phyloP scores from a whole-genome alignment of 495 filamentous ascomycete species.

The Evernia prunastri region DNA sequence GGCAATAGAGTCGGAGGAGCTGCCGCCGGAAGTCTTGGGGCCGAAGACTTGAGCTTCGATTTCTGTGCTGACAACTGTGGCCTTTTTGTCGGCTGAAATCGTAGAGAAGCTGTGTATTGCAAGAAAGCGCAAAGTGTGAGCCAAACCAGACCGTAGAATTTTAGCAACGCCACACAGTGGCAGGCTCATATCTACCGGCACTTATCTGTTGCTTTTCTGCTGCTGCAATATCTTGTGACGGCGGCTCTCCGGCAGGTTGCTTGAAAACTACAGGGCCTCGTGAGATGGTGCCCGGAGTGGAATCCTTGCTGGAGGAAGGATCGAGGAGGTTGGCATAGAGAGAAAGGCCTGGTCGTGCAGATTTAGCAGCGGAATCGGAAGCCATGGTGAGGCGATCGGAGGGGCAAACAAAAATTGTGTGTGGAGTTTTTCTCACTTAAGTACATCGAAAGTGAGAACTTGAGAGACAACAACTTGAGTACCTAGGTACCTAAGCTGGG shows the following conservation, averaged over 20 bases:
- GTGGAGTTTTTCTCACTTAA: no score
- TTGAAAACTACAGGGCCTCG: constrained; percentile 75
- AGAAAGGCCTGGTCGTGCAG: constrained; percentile 39
- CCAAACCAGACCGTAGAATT: constrained; percentile 33
- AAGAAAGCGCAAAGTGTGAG: constrained; percentile 43
- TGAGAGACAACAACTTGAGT: neutral
- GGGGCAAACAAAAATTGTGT: neutral
- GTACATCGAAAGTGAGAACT: no score
- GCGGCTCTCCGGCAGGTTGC: constrained; percentile 43
- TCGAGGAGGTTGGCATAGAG: constrained; percentile 62
- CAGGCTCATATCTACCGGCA: constrained; percentile 55
- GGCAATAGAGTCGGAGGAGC: constrained; percentile 25
- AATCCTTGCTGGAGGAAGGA: constrained; percentile 39
- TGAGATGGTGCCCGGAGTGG: constrained; percentile 59
- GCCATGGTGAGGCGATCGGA: constrained; percentile 5
- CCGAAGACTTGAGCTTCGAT: constrained; percentile 53
- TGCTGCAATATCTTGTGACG: constrained; percentile 47
- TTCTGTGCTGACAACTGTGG: constrained; percentile 67
- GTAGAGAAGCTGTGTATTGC: constrained; percentile 55
- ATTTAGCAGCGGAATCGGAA: constrained; percentile 1
- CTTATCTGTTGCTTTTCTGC: constrained; percentile 66
- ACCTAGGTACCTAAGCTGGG: no score
- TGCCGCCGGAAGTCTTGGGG: constrained; percentile 29
- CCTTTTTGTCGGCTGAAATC: constrained; percentile 79
- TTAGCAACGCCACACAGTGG: constrained; percentile 27